Evolutionary conservation across 2,329 filamentous ascomycete species (phyloP).

Genomic region (Bipolaris victoriae): DNA sequence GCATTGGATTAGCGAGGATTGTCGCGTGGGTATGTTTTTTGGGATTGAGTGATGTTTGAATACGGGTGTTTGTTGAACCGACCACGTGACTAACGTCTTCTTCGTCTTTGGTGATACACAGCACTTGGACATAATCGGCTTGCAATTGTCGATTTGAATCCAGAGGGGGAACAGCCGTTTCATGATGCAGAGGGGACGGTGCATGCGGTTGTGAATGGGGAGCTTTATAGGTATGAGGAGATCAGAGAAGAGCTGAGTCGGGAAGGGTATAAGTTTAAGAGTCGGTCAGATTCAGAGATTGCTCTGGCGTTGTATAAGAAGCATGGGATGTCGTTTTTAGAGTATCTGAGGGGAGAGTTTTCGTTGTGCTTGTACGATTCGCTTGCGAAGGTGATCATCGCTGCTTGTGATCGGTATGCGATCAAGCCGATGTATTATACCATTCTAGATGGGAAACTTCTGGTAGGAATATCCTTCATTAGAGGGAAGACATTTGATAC

Average conservation of each 20-base stretch:
- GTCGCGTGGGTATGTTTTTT: slow-evolving; percentile 48
- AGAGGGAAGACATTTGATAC: not conserved
- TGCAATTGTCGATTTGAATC: slow-evolving; percentile 33
- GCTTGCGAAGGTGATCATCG: slow-evolving; percentile 50
- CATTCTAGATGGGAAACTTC: slow-evolving; percentile 47
- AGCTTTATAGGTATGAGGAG: slow-evolving; percentile 62
- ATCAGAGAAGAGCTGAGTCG: slow-evolving; percentile 49
- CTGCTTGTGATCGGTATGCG: slow-evolving; percentile 61
- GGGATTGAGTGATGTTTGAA: not conserved
- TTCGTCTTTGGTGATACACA: not conserved
- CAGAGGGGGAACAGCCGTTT: slow-evolving; percentile 35
- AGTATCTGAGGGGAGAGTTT: slow-evolving; percentile 62
- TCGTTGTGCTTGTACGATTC: slow-evolving; percentile 60
- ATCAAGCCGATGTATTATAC: slow-evolving; percentile 65
- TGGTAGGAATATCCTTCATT: slow-evolving; percentile 29
- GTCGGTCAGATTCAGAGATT: slow-evolving; percentile 59
- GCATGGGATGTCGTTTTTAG: slow-evolving; percentile 54
- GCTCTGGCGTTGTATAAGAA: slow-evolving; percentile 58
- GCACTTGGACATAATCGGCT: slow-evolving; percentile 37
- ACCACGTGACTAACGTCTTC: slow-evolving; percentile 15
- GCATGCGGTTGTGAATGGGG: slow-evolving; percentile 65
- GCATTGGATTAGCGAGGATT: slow-evolving; percentile 55
- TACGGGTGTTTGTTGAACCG: too few species aligned
- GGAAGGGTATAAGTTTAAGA: slow-evolving; percentile 53
- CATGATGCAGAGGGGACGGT: slow-evolving; percentile 36